phyloP scores from a whole-genome alignment of 2,329 filamentous ascomycete genomes.

The Lojkania enalia region DNA sequence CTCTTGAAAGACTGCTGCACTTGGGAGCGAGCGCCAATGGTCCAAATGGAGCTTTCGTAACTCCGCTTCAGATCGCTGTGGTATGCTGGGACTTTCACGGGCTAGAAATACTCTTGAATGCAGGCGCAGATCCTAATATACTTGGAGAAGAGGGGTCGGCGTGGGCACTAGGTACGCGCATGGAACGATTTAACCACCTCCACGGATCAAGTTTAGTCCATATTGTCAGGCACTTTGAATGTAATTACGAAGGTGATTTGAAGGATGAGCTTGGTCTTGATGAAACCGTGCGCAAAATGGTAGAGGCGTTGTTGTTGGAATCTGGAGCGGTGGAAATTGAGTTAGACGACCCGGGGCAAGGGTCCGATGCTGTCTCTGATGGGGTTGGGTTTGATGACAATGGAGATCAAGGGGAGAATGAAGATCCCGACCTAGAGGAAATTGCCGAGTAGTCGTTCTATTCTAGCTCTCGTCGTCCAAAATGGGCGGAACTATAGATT shows the following conservation, averaged over 20 bases:
- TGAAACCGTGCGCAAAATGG: not conserved
- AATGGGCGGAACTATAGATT: too few species aligned
- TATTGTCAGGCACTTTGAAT: not conserved
- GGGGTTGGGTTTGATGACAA: too few species aligned
- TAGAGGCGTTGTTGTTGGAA: not conserved
- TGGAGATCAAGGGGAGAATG: too few species aligned
- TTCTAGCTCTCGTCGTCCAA: too few species aligned
- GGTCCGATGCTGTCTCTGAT: not conserved
- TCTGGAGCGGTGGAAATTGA: not conserved
- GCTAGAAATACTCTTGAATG: not conserved
- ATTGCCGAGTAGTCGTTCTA: too few species aligned
- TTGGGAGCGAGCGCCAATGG: conserved; percentile 1
- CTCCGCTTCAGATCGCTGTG: conserved; percentile 4
- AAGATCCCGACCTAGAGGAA: too few species aligned
- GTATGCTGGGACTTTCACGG: not conserved
- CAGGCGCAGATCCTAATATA: conserved; percentile 2
- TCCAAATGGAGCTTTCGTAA: not conserved
- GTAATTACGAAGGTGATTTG: not conserved
- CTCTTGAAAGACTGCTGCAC: not conserved
- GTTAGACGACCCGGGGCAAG: not conserved
- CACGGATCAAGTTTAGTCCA: not conserved
- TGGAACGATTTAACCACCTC: conserved; percentile 4
- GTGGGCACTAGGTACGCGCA: not conserved
- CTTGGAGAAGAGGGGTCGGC: not conserved
- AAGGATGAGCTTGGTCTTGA: not conserved